Base-by-base conservation (phyloP, 148 eudicot species). In the Amaranthus hypochondriacus region DNA sequence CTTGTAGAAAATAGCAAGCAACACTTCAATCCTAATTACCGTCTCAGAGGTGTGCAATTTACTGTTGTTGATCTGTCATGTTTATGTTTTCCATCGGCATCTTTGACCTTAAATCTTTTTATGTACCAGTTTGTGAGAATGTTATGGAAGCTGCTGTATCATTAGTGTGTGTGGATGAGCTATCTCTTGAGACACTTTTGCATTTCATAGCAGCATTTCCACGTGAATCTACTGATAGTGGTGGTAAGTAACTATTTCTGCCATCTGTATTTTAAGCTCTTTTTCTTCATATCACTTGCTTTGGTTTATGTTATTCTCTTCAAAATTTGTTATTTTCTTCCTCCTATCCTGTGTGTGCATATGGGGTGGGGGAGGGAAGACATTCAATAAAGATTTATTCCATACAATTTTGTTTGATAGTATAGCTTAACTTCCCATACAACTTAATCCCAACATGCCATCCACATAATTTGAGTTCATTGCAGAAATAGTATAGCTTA, bases 1-100 rank as follows among this genome's bases (percentile, higher is more conserved):
- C 83, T 92, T 70, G 73, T 95, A 59, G 94, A 95, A 78, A 92
- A 84, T 84, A 84, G 97, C 80, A 95, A 89, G 78, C 99, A 89
- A 69, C 99, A 95, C 84, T 95, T 92, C 75, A 95, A 95, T 86
- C 86, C 87, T 62, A 84, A 78, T 74, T 95, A 90, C 83, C 97
- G 99, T 62, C 77, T 82, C 79, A 88, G 76, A 92, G 97, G 97
- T 89, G 62, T 63, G 49, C 74, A 56, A 57, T 74, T 63, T 70
- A 48, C 50, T 53, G 46, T 62, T 50, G 53, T 49, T 63, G 48
- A 76, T 44, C 10, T 67, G 6, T 60, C 15, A 48, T 28, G 39
- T 28, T 28, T 28, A 28, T 28, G 39, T 28, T 28, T 28, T 28
- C 39, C 39, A 28, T 28, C 0, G 39, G 39, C 1, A 28, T 28